Evolutionary conservation across 164 flowering plant species (phyloP).

Genomic region (Euptelea pleiosperma): DNA sequence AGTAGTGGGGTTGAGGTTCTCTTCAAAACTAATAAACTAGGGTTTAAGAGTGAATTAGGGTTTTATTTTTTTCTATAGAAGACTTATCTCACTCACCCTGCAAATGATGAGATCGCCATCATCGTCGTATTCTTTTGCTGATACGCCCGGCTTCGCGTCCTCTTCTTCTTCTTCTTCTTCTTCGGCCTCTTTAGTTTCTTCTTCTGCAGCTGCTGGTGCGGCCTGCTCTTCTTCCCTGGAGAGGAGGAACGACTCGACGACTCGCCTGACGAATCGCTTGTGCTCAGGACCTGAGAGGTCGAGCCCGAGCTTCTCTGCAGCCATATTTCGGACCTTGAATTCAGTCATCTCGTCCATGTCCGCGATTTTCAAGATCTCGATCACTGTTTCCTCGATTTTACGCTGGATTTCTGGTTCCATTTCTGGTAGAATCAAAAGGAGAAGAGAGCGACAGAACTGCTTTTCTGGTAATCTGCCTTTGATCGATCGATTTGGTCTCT

Average conservation of each 20-base stretch:
- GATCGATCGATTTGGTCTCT: no score
- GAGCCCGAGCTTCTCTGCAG: constrained; percentile 51
- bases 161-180: constrained; percentile 23
- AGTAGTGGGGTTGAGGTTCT: neutral
- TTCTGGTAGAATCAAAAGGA: no score
- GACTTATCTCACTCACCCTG: constrained; percentile 35
- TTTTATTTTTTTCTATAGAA: neutral
- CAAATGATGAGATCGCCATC: constrained; percentile 85
- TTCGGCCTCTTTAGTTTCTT: constrained; percentile 5
- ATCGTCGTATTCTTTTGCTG: constrained; percentile 61
- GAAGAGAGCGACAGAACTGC: no score
- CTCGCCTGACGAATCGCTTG: constrained; percentile 44
- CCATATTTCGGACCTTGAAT: constrained; percentile 51
- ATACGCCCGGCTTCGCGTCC: constrained; percentile 6
- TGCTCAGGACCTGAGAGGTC: constrained; percentile 44
- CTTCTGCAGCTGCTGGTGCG: constrained; percentile 7
- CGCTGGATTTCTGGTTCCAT: neutral
- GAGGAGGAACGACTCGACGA: constrained; percentile 56
- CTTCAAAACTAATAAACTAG: neutral
- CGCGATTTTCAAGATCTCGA: constrained; percentile 28
- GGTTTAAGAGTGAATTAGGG: neutral
- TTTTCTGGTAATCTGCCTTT: no score
- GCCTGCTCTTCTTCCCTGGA: constrained; percentile 19
- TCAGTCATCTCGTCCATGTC: constrained; percentile 67
- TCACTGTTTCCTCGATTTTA: constrained; percentile 7